Percentiles rank a stretch among this genome's conserved stretches.
phyloP scores from a whole-genome alignment of 345 rosid genomes.

The Aurinia saxatilis region DNA sequence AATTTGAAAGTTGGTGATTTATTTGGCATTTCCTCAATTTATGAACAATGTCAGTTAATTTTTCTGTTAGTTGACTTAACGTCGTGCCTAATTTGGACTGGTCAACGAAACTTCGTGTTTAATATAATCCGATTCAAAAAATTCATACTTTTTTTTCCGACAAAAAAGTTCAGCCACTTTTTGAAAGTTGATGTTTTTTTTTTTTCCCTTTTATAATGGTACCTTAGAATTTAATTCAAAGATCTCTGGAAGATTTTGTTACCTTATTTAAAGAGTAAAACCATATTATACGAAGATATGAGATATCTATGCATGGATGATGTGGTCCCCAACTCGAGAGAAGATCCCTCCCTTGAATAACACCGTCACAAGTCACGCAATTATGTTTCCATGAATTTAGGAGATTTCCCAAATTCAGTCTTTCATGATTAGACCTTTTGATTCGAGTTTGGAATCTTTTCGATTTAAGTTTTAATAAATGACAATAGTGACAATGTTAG shows the following conservation, averaged over 20 bases:
- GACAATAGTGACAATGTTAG: too few relatives aligned
- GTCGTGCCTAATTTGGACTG: too few relatives aligned
- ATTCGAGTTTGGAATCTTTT: neutral
- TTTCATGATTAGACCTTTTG: neutral
- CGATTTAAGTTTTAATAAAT: neutral
- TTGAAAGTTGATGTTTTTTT: too few relatives aligned
- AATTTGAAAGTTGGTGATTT: too few relatives aligned
- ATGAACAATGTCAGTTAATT: too few relatives aligned
- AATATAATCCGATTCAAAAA: too few relatives aligned
- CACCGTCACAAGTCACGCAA: slow-evolving; percentile 21
- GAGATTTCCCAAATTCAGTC: neutral
- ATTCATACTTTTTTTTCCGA: too few relatives aligned
- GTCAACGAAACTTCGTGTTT: too few relatives aligned
- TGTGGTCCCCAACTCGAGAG: slow-evolving; percentile 8
- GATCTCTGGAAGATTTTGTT: slow-evolving; percentile 25
- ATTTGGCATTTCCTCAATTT: too few relatives aligned
- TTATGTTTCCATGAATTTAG: slow-evolving; percentile 17
- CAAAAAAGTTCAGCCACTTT: too few relatives aligned
- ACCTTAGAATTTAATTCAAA: slow-evolving; percentile 18
- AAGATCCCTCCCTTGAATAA: slow-evolving; percentile 27
- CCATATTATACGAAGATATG: neutral
- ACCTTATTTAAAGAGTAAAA: neutral
- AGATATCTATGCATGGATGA: slow-evolving; percentile 5
- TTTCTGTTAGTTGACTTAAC: too few relatives aligned
- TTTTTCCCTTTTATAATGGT: too few relatives aligned